phyloP scores from a whole-genome alignment of 352 stramenopile species.

The Globisporangium spinosum region DNA sequence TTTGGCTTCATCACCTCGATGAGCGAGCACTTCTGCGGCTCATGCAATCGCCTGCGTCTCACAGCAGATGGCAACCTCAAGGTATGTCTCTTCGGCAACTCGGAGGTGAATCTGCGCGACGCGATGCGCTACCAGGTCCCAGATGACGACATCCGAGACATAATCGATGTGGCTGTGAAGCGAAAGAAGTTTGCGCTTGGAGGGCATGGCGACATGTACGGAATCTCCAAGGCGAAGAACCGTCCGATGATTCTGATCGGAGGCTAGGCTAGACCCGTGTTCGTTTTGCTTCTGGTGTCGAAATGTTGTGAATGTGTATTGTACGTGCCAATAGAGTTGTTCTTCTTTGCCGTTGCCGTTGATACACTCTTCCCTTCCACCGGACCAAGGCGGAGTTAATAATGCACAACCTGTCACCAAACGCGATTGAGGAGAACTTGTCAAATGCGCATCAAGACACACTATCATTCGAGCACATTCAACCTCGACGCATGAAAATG shows the following conservation, averaged over 20 bases:
- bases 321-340: slow-evolving; percentile 9
- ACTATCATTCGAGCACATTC: neutral
- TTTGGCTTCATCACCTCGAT: slow-evolving; percentile 98
- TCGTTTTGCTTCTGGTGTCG: neutral
- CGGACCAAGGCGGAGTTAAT: neutral
- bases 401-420: neutral
- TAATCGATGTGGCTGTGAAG: slow-evolving; percentile 90
- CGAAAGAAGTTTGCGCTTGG: slow-evolving; percentile 93
- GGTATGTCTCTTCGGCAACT: slow-evolving; percentile 95
- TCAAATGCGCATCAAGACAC: neutral
- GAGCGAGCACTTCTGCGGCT: slow-evolving; percentile 97
- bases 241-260: slow-evolving; percentile 98
- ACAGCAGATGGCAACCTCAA: slow-evolving; percentile 95
- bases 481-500: neutral
- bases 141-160: slow-evolving; percentile 80
- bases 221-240: slow-evolving; percentile 91
- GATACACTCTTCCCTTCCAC: neutral
- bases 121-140: slow-evolving; percentile 76
- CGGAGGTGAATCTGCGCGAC: slow-evolving; percentile 92
- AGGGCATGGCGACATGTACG: slow-evolving; percentile 93
- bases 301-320: slow-evolving; percentile 9
- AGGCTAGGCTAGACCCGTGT: slow-evolving; percentile 54
- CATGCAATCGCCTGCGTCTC: slow-evolving; percentile 95
- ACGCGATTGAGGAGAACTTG: neutral
- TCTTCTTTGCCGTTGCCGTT: slow-evolving; percentile 11